Conservation (phyloP, 805 yeast species). For the Pichia scutulata region DNA sequence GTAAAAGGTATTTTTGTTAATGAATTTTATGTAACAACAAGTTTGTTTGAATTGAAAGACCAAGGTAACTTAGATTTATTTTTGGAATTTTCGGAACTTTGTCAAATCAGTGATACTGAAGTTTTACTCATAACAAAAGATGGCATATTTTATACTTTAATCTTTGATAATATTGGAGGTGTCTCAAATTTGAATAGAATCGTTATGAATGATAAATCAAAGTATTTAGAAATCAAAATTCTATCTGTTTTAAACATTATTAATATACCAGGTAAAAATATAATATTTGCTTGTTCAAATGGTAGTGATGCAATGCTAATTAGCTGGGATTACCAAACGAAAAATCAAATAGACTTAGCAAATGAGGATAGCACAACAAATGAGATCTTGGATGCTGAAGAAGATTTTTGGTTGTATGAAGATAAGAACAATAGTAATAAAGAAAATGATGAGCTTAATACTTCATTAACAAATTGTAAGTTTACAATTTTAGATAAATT, state of each 20-base stretch:
- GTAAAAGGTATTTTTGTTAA: slow-evolving; percentile 57
- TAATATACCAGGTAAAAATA: slow-evolving; percentile 30
- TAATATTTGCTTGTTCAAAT: slow-evolving; percentile 51
- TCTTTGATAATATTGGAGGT: slow-evolving; percentile 30
- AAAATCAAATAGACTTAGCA: slow-evolving; percentile 17
- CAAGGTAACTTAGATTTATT: slow-evolving; percentile 42
- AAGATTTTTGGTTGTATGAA: slow-evolving; percentile 35
- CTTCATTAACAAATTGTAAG: slow-evolving; percentile 21
- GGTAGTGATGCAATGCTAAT: slow-evolving; percentile 53
- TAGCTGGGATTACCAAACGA: slow-evolving; percentile 25
- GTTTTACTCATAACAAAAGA: slow-evolving; percentile 34
- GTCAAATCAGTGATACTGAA: slow-evolving; percentile 26
- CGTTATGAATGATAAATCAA: slow-evolving; percentile 13
- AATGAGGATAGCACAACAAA: slow-evolving; percentile 10
- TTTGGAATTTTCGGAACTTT: slow-evolving; percentile 45
- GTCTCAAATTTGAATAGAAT: slow-evolving; percentile 26
- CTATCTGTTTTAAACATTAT: slow-evolving; percentile 36
- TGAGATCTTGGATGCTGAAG: slow-evolving; percentile 30
- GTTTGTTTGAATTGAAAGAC: slow-evolving; percentile 38
- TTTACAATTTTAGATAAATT: slow-evolving; percentile 47
- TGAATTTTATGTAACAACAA: slow-evolving; percentile 36
- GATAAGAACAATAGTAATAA: slow-evolving; percentile 12
- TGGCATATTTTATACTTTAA: slow-evolving; percentile 35
- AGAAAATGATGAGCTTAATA: slow-evolving; percentile 1
- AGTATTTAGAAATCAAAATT: slow-evolving; percentile 18